phyloP scores from a whole-genome alignment of 2,329 filamentous ascomycete species.

The Fusarium anguioides region DNA sequence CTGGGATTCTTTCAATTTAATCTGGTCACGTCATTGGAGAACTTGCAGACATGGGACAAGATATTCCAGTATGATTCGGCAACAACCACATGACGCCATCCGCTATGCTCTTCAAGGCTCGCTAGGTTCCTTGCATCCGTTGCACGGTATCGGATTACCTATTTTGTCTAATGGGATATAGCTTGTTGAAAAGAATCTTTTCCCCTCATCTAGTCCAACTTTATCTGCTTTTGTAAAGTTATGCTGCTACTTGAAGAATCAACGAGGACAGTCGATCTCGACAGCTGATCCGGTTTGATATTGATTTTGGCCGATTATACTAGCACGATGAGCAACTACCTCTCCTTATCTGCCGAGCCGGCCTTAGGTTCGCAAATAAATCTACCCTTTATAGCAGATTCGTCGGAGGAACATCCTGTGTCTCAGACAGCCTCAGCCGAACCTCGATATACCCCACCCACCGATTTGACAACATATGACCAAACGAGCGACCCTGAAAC shows the following conservation, averaged over 20 bases:
- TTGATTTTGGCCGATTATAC: neutral
- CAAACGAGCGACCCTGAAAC: conserved; percentile 15
- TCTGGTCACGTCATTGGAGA: conserved; percentile 35
- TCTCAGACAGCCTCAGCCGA: conserved; percentile 1
- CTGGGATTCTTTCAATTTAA: conserved; percentile 4
- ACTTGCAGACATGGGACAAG: conserved; percentile 37
- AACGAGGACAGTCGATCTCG: neutral
- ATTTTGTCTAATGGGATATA: neutral
- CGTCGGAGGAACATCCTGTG: neutral
- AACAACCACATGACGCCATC: conserved; percentile 39
- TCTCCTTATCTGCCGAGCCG: conserved; percentile 32
- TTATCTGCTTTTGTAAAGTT: neutral
- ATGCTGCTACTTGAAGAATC: neutral
- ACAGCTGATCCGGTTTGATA: too few species aligned
- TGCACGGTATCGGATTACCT: conserved; percentile 18
- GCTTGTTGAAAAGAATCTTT: conserved; percentile 7
- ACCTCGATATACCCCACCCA: conserved; percentile 13
- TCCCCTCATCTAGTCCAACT: neutral
- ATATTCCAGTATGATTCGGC: conserved; percentile 35
- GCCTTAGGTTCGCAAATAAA: conserved; percentile 8
- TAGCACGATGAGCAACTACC: conserved; percentile 30
- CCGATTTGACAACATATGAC: neutral
- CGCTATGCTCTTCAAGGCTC: conserved; percentile 5
- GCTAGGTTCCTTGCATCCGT: conserved; percentile 15
- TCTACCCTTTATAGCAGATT: neutral